Conservation (phyloP, 2,329 filamentous ascomycete species). For the Pseudonectria buxi region DNA sequence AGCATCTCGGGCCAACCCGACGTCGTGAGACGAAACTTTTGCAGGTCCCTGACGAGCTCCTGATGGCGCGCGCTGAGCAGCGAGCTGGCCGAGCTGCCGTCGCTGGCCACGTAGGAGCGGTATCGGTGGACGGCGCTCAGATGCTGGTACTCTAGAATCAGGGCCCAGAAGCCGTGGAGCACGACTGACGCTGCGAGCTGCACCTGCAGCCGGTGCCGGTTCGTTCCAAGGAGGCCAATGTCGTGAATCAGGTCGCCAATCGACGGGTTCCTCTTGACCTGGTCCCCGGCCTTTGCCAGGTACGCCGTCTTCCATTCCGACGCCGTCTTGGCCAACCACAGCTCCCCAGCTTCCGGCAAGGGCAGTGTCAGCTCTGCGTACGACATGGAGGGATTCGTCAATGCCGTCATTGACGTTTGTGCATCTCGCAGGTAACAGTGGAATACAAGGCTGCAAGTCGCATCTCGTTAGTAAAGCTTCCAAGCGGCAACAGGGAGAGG, state of each 20-base stretch:
- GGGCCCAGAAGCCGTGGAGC: constrained; percentile 57
- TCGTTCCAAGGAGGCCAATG: constrained; percentile 42
- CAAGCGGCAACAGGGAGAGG: neutral
- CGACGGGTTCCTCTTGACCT: constrained; percentile 40
- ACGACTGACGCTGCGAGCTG: constrained; percentile 53
- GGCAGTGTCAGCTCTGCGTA: constrained; percentile 63
- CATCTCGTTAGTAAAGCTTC: constrained; percentile 5
- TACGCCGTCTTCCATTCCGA: constrained; percentile 58
- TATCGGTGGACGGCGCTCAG: constrained; percentile 44
- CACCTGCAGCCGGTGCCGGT: constrained; percentile 47
- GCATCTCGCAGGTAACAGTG: constrained; percentile 60
- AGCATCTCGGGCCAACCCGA: constrained; percentile 37
- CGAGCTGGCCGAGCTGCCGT: constrained; percentile 34
- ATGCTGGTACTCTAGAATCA: constrained; percentile 61
- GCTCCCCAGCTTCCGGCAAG: constrained; percentile 51
- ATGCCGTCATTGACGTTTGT: constrained; percentile 59
- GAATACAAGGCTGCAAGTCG: constrained; percentile 47
- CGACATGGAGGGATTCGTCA: constrained; percentile 59
- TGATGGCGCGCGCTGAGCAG: constrained; percentile 51
- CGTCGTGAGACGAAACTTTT: constrained; percentile 38
- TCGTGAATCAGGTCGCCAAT: constrained; percentile 52
- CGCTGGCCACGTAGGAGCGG: constrained; percentile 39
- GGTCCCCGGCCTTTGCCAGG: constrained; percentile 33
- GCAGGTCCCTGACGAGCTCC: constrained; percentile 54
- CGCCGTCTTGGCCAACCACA: constrained; percentile 62